phyloP scores from a whole-genome alignment of 2,329 filamentous ascomycete genomes.

The Daldinia eschscholtzii region DNA sequence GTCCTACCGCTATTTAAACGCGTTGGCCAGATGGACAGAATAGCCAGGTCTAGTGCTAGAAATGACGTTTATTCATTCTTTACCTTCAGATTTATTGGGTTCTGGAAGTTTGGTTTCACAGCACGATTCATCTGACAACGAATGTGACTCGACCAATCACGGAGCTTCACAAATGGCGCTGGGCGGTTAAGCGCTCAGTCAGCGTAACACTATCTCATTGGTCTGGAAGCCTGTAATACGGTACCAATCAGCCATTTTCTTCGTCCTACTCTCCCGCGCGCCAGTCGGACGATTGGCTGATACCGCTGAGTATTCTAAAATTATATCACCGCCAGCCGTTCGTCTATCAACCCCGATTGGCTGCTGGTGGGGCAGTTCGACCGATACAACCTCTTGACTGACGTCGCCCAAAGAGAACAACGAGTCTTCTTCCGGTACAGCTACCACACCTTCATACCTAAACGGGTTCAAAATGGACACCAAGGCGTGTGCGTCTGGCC shows the following conservation, averaged over 20 bases:
- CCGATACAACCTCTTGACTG: constrained; percentile 41
- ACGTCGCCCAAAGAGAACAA: constrained; percentile 44
- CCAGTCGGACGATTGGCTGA: constrained; percentile 46
- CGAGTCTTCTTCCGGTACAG: constrained; percentile 44
- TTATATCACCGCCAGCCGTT: constrained; percentile 45
- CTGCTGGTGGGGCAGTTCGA: constrained; percentile 32
- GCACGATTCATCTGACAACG: constrained; percentile 32
- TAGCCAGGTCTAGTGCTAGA: constrained; percentile 1
- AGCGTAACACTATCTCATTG: constrained; percentile 47
- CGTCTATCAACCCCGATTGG: constrained; percentile 47
- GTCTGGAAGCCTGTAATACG: constrained; percentile 45
- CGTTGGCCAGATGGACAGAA: constrained; percentile 9
- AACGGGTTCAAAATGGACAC: constrained; percentile 42
- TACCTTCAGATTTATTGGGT: constrained; percentile 14
- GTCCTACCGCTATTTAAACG: constrained; percentile 20
- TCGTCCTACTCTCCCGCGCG: constrained; percentile 43
- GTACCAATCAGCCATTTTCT: constrained; percentile 45
- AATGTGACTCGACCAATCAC: constrained; percentile 37
- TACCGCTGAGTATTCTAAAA: constrained; percentile 48
- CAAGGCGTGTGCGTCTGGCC: constrained; percentile 2
- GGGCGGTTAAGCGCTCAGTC: constrained; percentile 51
- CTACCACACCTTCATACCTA: constrained; percentile 48
- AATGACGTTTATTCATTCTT: constrained; percentile 26
- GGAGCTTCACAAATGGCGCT: constrained; percentile 39
- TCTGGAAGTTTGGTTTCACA: constrained; percentile 37